These are phyloP conservation scores for Pichia sp. DNA, from an alignment of 1,139 yeast genomes.

Conservation along the genomic window DNA sequence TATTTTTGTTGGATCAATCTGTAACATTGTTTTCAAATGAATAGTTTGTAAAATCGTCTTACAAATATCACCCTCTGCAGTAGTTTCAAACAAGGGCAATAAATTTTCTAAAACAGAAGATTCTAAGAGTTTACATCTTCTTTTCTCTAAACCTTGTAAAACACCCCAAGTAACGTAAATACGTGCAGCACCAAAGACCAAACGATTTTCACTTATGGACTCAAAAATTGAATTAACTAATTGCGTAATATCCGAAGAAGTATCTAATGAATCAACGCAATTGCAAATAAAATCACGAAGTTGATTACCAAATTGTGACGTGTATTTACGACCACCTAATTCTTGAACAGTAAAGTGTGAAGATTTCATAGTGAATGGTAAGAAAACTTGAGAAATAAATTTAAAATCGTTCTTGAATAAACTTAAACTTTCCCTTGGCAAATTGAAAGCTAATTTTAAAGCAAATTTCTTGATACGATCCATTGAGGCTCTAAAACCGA, in stretches of 20 bases:
- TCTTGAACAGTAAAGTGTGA: slow-evolving; percentile 43
- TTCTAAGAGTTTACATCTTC: slow-evolving; percentile 29
- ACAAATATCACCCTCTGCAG: slow-evolving; percentile 55
- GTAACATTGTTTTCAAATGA: slow-evolving; percentile 40
- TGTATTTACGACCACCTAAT: slow-evolving; percentile 25
- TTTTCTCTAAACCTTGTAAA: slow-evolving; percentile 40
- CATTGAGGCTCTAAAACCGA: slow-evolving; percentile 73
- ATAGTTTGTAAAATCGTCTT: slow-evolving; percentile 46
- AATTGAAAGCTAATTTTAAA: slow-evolving; percentile 47
- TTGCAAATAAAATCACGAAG: slow-evolving; percentile 43
- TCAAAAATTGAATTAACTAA: slow-evolving; percentile 34
- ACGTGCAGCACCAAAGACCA: slow-evolving; percentile 67
- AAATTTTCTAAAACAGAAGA: slow-evolving; percentile 31
- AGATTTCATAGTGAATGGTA: slow-evolving; percentile 64
- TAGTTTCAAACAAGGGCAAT: slow-evolving; percentile 42
- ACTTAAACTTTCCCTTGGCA: slow-evolving; percentile 41
- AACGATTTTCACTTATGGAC: slow-evolving; percentile 42
- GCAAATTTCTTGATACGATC: slow-evolving; percentile 71
- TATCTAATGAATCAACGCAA: slow-evolving; percentile 33
- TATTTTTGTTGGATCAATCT: slow-evolving; percentile 25
- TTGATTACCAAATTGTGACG: slow-evolving; percentile 55
- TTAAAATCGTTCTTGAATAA: slow-evolving; percentile 42
- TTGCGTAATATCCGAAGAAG: slow-evolving; percentile 29
- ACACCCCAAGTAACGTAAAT: slow-evolving; percentile 57
- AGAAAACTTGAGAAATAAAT: slow-evolving; percentile 45